Evolutionary conservation across 306 rosid genomes (phyloP).

Genomic region (Amphicarpaea edgeworthii): DNA sequence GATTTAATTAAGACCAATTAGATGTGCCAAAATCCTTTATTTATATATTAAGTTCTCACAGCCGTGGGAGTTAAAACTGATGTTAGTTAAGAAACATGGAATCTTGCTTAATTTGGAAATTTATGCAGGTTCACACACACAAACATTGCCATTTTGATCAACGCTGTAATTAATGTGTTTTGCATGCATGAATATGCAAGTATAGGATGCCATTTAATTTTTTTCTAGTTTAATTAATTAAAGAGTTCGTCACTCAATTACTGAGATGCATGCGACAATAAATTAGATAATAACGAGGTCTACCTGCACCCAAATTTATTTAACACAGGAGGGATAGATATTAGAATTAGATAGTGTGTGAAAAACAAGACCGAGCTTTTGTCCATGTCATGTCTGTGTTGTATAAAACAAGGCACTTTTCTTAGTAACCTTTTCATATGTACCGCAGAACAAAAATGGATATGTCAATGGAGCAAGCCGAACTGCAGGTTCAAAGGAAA

Average conservation of each 20-base stretch:
- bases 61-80: not conserved
- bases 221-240: too few species aligned
- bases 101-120: not conserved
- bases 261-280: constrained; percentile 11
- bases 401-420: constrained; percentile 33
- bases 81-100: constrained; percentile 5
- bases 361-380: constrained; percentile 42
- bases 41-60: not conserved
- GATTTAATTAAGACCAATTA: not conserved
- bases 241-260: not conserved
- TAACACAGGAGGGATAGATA: not conserved
- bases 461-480: constrained; percentile 49
- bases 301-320: not conserved
- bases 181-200: not conserved
- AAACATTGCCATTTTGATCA: not conserved
- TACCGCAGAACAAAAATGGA: constrained; percentile 49
- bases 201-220: not conserved
- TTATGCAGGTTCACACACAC: not conserved
- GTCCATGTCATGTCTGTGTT: constrained; percentile 34
- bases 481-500: constrained; percentile 36
- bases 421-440: not conserved
- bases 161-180: not conserved
- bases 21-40: not conserved
- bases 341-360: not conserved
- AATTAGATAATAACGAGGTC: constrained; percentile 38